Evolutionary conservation across 164 flowering plant genomes (phyloP), one percentile per base, ranked within the genome.

Genomic region (Macadamia tetraphylla): DNA sequence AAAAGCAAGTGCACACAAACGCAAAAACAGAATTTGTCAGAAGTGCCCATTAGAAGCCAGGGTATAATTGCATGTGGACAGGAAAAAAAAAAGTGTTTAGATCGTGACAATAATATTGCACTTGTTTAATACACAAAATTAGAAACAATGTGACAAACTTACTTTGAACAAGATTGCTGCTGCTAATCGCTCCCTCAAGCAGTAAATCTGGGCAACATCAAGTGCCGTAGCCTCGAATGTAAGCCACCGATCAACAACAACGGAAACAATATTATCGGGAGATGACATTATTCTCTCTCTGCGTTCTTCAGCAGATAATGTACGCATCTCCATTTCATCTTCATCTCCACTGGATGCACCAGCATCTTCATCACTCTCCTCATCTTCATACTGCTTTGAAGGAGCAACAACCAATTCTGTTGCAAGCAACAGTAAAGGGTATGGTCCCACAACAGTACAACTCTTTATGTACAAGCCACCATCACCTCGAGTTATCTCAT

Each of bases 401-500:
- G 97, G 88, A 73, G 90, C 93, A 64, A 90, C 99, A 40, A 75
- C 92, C 76, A 95, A 87, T 68, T 92, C 98, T 13, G 83, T 82
- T 14, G 96, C 88, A 77, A 88, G 80, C 57, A 95, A 73, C 66
- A 95, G 52, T 43, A 95, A 73, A 6, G 93, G 96, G 13, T 91
- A 84, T 6, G 97, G 89, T 65, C 96, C 95, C 60, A 89, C 64
- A 57, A 89, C 70, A 63, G 88, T 82, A 68, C 92, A 89, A 67
- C 84, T 86, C 74, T 81, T 85, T 66, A 85, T 83, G 64, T 67
- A 71, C 82, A 82, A 67, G 18, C 90, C 91, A 30, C 81, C 76
- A 76, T 89, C 97, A 15, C 88, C 96, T 60, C 92, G 94, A 44
- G 87, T 87, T 43, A 95, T 78, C 78, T 95, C 98, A 77, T 95